A percentile compares a stretch with the other conserved stretches of the same genome.
Conservation (phyloP, 73 alveolate genomes). For the Symbiodinium natans region DNA sequence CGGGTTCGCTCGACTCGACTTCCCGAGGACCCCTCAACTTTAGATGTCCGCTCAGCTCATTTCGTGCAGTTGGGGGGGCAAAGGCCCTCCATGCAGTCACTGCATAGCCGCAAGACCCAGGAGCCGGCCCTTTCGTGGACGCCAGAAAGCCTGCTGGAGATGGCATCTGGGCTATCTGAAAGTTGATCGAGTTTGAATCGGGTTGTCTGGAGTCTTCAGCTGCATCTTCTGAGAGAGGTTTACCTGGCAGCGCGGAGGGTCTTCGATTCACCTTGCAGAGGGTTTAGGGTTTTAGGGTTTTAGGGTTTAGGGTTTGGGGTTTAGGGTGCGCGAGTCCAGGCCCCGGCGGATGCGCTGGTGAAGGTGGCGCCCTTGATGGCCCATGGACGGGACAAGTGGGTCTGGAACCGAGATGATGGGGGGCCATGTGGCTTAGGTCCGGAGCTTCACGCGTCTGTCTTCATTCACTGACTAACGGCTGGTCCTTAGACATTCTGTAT, state of each 20-base stretch:
- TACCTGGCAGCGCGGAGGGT: no score
- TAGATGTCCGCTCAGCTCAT: background rate
- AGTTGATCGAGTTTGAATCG: no score
- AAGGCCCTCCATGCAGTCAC: background rate
- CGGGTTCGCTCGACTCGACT: background rate
- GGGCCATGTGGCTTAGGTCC: no score
- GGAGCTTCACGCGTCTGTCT: no score
- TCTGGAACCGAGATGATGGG: background rate
- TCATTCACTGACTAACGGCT: no score
- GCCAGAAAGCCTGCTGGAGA: constrained; percentile 56
- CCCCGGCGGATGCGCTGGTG: background rate
- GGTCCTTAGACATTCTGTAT: no score
- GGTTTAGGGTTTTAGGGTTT: no score
- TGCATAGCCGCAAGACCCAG: background rate
- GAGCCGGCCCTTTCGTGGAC: constrained; percentile 64
- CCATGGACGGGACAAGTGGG: background rate
- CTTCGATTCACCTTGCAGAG: no score
- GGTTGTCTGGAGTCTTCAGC: no score
- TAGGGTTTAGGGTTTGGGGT: no score
- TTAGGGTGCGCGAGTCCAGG: no score
- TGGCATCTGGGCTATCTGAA: constrained; percentile 24
- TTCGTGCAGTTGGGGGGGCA: background rate
- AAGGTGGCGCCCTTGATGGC: background rate
- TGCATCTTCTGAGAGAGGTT: background rate
- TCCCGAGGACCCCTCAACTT: background rate